Conservation (phyloP, 2,329 filamentous ascomycete species). For the Epichloe coenophiala region DNA sequence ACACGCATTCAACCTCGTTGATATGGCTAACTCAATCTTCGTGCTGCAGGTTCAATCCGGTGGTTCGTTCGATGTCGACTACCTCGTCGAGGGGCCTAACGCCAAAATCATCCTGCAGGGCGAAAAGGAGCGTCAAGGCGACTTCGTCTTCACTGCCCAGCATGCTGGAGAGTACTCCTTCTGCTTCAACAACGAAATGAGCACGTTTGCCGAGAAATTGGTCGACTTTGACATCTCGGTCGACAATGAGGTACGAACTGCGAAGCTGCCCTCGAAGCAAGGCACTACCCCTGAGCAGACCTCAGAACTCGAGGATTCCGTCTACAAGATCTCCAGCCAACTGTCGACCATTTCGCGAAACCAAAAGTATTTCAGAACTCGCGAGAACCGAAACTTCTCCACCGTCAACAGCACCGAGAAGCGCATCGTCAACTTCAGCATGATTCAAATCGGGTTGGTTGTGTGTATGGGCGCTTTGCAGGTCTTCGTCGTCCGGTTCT, state of each 20-base stretch:
- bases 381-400: constrained; percentile 97
- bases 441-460: constrained; percentile 86
- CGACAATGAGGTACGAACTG: constrained; percentile 68
- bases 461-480: constrained; percentile 90
- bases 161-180: constrained; percentile 83
- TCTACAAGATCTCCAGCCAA: constrained; percentile 87
- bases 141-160: constrained; percentile 94
- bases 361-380: constrained; percentile 98
- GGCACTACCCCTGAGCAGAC: constrained; percentile 84
- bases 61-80: constrained; percentile 95
- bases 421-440: constrained; percentile 92
- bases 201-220: constrained; percentile 91
- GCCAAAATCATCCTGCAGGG: constrained; percentile 74
- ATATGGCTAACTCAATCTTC: not conserved
- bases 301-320: constrained; percentile 75
- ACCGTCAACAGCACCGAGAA: constrained; percentile 92
- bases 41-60: constrained; percentile 77
- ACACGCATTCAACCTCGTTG: not conserved
- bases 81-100: constrained; percentile 69
- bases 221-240: constrained; percentile 97
- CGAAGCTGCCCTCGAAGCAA: constrained; percentile 75
- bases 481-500: constrained; percentile 95
- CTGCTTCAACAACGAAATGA: constrained; percentile 98
- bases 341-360: constrained; percentile 90
- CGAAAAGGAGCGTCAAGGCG: constrained; percentile 83